These are phyloP conservation scores for Colletotrichum chlorophyti DNA, from an alignment of 2,329 filamentous ascomycete genomes.

Conservation along the genomic window DNA sequence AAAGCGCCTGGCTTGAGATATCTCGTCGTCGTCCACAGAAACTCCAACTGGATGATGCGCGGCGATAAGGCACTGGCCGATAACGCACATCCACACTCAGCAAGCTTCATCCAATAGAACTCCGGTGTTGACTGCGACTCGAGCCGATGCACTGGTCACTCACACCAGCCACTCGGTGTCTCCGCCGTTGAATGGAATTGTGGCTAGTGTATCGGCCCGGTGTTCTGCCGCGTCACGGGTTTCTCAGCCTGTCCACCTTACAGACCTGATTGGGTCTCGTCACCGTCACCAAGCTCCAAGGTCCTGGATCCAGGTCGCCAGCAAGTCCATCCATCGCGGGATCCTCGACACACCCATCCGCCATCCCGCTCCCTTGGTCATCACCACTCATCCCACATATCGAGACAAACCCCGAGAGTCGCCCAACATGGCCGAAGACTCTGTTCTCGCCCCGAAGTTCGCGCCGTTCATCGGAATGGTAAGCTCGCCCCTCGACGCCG, in stretches of 20 bases:
- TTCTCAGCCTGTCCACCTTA: constrained; percentile 21
- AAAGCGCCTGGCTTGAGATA: no score
- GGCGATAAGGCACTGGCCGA: constrained; percentile 8
- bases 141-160: neutral
- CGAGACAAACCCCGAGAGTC: constrained; percentile 17
- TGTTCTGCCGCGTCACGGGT: constrained; percentile 25
- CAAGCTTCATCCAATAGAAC: neutral
- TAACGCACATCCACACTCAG: no score
- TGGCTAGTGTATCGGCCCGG: constrained; percentile 16
- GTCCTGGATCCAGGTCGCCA: constrained; percentile 24
- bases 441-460: constrained; percentile 76
- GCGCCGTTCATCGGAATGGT: constrained; percentile 91
- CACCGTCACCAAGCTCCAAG: constrained; percentile 30
- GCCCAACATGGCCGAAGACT: constrained; percentile 57
- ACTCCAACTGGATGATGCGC: neutral
- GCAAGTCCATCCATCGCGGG: constrained; percentile 14
- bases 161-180: constrained; percentile 13
- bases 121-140: neutral
- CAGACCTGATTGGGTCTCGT: constrained; percentile 28
- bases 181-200: neutral
- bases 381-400: constrained; percentile 27
- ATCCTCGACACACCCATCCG: constrained; percentile 26
- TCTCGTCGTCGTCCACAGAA: no score
- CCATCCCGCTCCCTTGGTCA: constrained; percentile 30
- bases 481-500: constrained; percentile 43